Conservation (phyloP, 2,329 filamentous ascomycete species). For the Epicoccum sorghinum region DNA sequence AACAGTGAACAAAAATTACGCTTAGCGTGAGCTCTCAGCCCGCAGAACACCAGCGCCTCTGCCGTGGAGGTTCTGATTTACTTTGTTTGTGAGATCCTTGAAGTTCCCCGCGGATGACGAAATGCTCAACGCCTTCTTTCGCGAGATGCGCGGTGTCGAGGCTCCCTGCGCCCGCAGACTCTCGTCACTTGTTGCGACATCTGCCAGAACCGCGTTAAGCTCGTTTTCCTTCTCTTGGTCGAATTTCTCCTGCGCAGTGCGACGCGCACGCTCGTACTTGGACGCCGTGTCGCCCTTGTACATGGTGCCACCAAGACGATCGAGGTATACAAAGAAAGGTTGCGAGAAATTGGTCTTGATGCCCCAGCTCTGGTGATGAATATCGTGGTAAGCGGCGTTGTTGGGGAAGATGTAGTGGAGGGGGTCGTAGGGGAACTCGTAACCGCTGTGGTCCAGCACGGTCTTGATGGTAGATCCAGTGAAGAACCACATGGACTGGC, state of each 20-base stretch:
- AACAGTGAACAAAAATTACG: conserved; percentile 6
- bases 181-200: conserved; percentile 31
- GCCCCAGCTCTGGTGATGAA: conserved; percentile 98
- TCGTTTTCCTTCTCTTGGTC: conserved; percentile 55
- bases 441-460: conserved; percentile 96
- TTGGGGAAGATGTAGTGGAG: conserved; percentile 91
- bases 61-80: conserved; percentile 55
- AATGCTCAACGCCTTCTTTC: conserved; percentile 51
- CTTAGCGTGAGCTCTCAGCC: conserved; percentile 51
- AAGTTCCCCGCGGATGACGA: conserved; percentile 48
- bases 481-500: conserved; percentile 90
- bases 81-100: conserved; percentile 53
- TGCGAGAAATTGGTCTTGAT: conserved; percentile 96
- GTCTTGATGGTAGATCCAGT: conserved; percentile 91
- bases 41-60: conserved; percentile 54
- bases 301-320: conserved; percentile 78
- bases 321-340: conserved; percentile 96
- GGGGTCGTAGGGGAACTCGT: conserved; percentile 93
- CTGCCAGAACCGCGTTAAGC: conserved; percentile 19
- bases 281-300: conserved; percentile 71
- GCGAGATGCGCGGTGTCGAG: conserved; percentile 47
- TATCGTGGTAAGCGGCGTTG: conserved; percentile 95
- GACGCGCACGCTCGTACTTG: conserved; percentile 63
- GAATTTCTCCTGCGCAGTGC: conserved; percentile 62
- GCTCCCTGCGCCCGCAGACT: conserved; percentile 33